Base-by-base conservation (phyloP, 495 filamentous ascomycete species). In the Talaromyces nanjingensis region DNA sequence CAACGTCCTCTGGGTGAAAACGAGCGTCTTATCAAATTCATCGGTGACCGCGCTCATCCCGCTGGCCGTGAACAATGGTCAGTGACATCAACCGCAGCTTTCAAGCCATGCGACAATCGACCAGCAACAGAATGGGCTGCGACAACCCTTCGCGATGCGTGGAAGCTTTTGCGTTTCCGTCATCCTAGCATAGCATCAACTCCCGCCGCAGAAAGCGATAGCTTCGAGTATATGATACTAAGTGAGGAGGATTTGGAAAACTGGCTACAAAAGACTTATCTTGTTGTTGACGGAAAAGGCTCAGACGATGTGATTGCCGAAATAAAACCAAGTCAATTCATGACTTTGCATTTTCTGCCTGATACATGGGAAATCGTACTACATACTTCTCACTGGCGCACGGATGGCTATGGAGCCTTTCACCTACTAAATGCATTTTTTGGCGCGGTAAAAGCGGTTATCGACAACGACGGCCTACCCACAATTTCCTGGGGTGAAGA, bases 371-470 rank as follows among this genome's bases (percentile, higher is more conserved):
- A 73, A 39, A 57, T 75, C 6, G 27, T 75, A 12, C 20, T 71
- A 6, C 70, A 75, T 55, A 65, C 63, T 9, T 65, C 74, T 18
- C 74, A 75, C 60, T 75, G 74, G 72, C 69, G 69, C 6, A 74
- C 65, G 11, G 74, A 77, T 39, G 72, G 72, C n/a, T 33, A 66
- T 25, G 72, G 73, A 20, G 67, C 66, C 0, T 49, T 76, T 4
- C 71, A 68, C 2, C 71, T 74, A 6, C 34, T 60, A 0, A 59
- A 70, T 16, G 61, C 66, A 9, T 64, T 64, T 45, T 68, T 68
- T 22, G 39, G 58, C 3, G 67, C 67, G 11, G 37, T 60, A 16
- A 60, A 60, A 31, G 34, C 7, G 2, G 6, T 69, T 6, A 22
- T 45, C 1, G 29, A 49, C 20, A 34, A 59, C 24, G 12, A 42